Evolutionary conservation across 768 basidiomycete genomes (phyloP).

Genomic region (Termitomyces sp.): DNA sequence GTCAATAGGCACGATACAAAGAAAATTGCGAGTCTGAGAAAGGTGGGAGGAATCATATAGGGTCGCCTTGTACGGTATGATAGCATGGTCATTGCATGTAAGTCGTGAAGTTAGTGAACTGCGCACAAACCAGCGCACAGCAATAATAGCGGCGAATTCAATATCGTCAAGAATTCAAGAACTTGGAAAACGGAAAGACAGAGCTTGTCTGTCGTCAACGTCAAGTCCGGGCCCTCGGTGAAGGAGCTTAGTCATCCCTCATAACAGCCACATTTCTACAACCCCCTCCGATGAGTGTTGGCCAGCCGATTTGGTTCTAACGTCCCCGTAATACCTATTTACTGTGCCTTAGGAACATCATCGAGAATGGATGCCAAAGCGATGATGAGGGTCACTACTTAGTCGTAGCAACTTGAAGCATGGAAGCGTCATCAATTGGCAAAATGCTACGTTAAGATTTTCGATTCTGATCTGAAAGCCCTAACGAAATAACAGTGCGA

Average conservation of each 20-base stretch:
- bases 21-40: slow-evolving; percentile 3
- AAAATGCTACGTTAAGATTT: no score
- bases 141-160: background rate
- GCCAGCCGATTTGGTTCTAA: no score
- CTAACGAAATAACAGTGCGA: no score
- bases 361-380: no score
- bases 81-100: background rate
- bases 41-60: background rate
- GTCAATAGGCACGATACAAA: slow-evolving; percentile 3
- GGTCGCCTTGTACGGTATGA: background rate
- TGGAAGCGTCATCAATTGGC: no score
- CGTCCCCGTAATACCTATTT: no score
- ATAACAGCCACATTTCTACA: background rate
- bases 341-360: no score
- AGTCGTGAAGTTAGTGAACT: slow-evolving; percentile 6
- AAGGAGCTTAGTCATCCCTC: slow-evolving; percentile 4
- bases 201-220: background rate
- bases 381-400: no score
- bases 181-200: background rate
- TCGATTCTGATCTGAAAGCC: no score
- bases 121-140: background rate
- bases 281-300: no score
- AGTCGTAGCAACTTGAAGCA: no score
- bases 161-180: slow-evolving; percentile 1
- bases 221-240: background rate